Percentiles rank a stretch among this genome's conserved stretches.
These are phyloP conservation scores for Pterulicium gracile DNA, from an alignment of 1,284 basidiomycete species.

Conservation along the genomic window DNA sequence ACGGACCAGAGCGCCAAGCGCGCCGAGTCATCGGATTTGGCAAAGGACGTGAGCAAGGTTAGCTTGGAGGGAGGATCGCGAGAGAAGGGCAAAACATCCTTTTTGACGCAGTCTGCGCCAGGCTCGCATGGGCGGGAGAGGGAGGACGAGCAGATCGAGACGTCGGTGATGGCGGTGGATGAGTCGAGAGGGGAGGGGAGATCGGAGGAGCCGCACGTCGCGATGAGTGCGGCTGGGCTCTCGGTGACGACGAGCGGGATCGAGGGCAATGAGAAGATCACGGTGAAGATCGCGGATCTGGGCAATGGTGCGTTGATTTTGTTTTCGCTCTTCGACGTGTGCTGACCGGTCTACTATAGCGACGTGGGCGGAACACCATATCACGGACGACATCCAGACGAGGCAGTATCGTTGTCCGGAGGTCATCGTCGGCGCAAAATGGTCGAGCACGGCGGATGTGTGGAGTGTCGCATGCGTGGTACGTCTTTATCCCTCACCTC, in stretches of 20 bases:
- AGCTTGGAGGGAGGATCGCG: not conserved
- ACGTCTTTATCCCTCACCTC: constrained; percentile 19
- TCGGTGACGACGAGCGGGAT: constrained; percentile 18
- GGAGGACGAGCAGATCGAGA: not conserved
- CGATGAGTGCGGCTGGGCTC: constrained; percentile 19
- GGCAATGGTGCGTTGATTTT: constrained; percentile 62
- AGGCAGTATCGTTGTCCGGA: constrained; percentile 3
- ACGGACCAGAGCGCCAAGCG: constrained; percentile 6
- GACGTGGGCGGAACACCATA: constrained; percentile 2
- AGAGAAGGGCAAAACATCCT: not conserved
- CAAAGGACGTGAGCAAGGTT: constrained; percentile 12
- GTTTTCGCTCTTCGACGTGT: constrained; percentile 7
- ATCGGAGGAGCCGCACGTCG: constrained; percentile 4
- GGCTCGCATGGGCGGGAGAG: not conserved
- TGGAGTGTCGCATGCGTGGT: constrained; percentile 76
- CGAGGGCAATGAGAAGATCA: constrained; percentile 68
- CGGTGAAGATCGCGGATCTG: constrained; percentile 97
- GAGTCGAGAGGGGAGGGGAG: constrained; percentile 3
- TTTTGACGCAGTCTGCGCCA: not conserved
- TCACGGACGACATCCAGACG: constrained; percentile 4
- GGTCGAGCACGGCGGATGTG: not conserved
- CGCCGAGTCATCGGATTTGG: constrained; percentile 12
- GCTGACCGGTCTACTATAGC: not conserved
- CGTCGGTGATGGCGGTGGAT: constrained; percentile 32
- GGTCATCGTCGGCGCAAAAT: constrained; percentile 2